phyloP scores from a whole-genome alignment of 2,329 filamentous ascomycete species.

The Colletotrichum shisoi region DNA sequence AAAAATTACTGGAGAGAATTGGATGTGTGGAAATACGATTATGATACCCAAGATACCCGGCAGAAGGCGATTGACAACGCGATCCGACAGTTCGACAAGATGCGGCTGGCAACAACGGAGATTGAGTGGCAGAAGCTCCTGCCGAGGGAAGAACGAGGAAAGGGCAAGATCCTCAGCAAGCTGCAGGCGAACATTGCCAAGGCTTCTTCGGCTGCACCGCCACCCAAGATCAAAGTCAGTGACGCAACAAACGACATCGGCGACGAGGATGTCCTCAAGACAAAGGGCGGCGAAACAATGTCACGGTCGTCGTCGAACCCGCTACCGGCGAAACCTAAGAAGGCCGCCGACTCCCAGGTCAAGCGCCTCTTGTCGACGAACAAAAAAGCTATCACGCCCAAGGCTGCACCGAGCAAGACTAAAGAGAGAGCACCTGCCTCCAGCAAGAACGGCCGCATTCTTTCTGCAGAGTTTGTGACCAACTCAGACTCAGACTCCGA shows the following conservation, averaged over 20 bases:
- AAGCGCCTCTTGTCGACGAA: constrained; percentile 61
- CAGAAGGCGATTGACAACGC: constrained; percentile 69
- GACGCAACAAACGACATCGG: constrained; percentile 50
- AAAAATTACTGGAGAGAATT: constrained; percentile 69
- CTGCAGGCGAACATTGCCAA: constrained; percentile 67
- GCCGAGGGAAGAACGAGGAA: constrained; percentile 64
- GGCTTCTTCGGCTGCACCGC: constrained; percentile 49
- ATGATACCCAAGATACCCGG: constrained; percentile 61
- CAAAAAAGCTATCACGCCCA: constrained; percentile 44
- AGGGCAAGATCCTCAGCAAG: constrained; percentile 68
- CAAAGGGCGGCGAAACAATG: constrained; percentile 55
- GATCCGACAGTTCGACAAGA: constrained; percentile 66
- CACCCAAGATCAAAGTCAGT: constrained; percentile 60
- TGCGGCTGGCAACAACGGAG: constrained; percentile 63
- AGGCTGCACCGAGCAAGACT: constrained; percentile 55
- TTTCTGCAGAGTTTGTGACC: constrained; percentile 65
- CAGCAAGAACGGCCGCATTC: constrained; percentile 55
- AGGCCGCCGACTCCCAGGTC: constrained; percentile 62
- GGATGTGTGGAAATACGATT: constrained; percentile 69
- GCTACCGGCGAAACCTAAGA: constrained; percentile 64
- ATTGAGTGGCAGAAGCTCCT: constrained; percentile 69
- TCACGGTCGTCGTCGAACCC: constrained; percentile 61
- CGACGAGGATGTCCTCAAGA: constrained; percentile 46
- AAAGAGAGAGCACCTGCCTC: constrained; percentile 49
- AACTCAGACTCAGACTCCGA: constrained; percentile 67